Base-by-base conservation (phyloP, 1,139 yeast species). In the Zhuliangozyma parablackwelliae region DNA sequence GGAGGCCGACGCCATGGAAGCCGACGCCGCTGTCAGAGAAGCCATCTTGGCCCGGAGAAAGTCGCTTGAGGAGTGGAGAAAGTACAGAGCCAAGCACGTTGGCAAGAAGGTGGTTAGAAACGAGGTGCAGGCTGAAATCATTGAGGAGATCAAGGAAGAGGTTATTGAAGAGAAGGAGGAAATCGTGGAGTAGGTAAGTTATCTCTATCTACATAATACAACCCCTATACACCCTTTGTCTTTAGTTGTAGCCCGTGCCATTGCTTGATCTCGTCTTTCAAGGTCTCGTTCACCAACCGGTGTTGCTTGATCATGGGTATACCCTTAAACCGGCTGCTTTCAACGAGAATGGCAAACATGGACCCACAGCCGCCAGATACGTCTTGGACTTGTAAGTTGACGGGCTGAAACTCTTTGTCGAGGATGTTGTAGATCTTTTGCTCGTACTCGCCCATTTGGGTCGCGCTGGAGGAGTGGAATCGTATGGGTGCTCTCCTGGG, bases 281-380 rank as follows among this genome's bases (percentile, higher is more conserved):
- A 69, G 3, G 82, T 69, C 39, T 79, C 79, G 61, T 92, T 92
- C 21, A 92, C 97, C 52, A 90, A 61, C 44, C 96, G 74, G 56
- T 92, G 98, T 60, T 92, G 99, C 56, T 89, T 89, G 46, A 92
- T 73, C 80, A 87, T 86, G 3, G 87, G 69, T 31, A 86, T 57
- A 0, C 95, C 96, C 49, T 83, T 79, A 63, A 92, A 92, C 53
- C 78, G 68, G 2, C 68, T 69, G 40, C 95, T 82, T 30, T 81
- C 85, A 20, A 94, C 77, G 43, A 75, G 68, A 36, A 92, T 92
- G 32, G 96, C 89, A 63, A 88, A 94, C 97, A 92, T 92, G 3
- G 97, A 89, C 0, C 99, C 99, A 64, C 98, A 94, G 0, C 99
- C 98, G 20, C 76, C 97, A 21, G 94, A 82, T 5, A 90, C 82